A percentile compares a stretch with the other conserved stretches of the same genome.
Evolutionary conservation across 1,284 basidiomycete species (phyloP).

Genomic region (Leccinum pallidistipes): DNA sequence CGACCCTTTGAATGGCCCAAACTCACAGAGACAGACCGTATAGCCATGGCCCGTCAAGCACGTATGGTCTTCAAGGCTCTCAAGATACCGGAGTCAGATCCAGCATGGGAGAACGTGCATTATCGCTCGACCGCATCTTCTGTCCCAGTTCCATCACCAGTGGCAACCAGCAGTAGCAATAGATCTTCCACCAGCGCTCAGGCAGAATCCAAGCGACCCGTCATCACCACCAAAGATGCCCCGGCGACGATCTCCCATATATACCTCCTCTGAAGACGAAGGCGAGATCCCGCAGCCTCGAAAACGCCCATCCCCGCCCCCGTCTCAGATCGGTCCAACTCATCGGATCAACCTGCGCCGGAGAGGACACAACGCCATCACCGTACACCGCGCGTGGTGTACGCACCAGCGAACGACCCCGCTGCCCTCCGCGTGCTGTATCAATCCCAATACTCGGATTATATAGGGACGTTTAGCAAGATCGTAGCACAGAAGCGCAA

Average conservation of each 20-base stretch:
- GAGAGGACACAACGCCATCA: constrained; percentile 20
- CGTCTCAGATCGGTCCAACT: constrained; percentile 31
- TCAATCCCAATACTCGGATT: constrained; percentile 47
- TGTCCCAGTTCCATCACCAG: constrained; percentile 13
- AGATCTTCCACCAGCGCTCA: constrained; percentile 27
- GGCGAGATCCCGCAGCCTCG: constrained; percentile 34
- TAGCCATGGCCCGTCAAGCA: constrained; percentile 48
- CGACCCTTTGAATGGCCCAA: constrained; percentile 62
- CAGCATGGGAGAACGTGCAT: constrained; percentile 50
- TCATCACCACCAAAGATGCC: constrained; percentile 41
- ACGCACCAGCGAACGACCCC: constrained; percentile 48
- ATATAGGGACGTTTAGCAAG: constrained; percentile 47
- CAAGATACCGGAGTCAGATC: constrained; percentile 55
- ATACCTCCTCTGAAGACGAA: constrained; percentile 66
- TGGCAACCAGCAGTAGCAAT: constrained; percentile 18
- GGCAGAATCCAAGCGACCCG: constrained; percentile 41
- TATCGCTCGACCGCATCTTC: constrained; percentile 30
- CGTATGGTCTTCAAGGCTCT: constrained; percentile 46
- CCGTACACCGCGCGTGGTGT: constrained; percentile 27
- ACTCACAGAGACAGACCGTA: constrained; percentile 47
- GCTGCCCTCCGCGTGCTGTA: constrained; percentile 53
- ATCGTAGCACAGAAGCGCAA: constrained; percentile 49
- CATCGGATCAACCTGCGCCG: constrained; percentile 26
- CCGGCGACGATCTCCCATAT: constrained; percentile 50
- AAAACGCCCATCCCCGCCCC: constrained; percentile 28